Evolutionary conservation across 2,329 filamentous ascomycete species (phyloP).

Genomic region (Cytospora piceicola): DNA sequence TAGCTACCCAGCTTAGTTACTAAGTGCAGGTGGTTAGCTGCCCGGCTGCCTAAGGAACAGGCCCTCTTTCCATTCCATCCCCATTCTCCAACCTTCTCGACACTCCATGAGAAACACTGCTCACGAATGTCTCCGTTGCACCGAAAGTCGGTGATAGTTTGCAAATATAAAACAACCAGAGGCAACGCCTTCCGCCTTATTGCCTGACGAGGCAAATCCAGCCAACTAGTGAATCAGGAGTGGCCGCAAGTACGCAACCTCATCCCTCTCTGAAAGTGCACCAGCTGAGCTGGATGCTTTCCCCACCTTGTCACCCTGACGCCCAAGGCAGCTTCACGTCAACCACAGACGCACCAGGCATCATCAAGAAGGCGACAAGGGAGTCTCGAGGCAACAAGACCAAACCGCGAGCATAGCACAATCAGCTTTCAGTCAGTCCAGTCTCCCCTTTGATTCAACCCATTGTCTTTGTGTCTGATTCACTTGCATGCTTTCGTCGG

Average conservation of each 20-base stretch:
- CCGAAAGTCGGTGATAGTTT: constrained; percentile 1
- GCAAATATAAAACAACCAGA: not conserved
- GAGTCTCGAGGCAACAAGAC: constrained; percentile 4
- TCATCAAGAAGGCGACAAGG: constrained; percentile 20
- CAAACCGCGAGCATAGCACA: constrained; percentile 2
- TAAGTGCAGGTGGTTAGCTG: no score
- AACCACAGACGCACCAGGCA: constrained; percentile 21
- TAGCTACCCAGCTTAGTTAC: not conserved
- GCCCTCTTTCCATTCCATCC: not conserved
- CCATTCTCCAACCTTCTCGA: not conserved
- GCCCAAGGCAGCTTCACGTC: constrained; percentile 4
- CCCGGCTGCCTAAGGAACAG: not conserved
- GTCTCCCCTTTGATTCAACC: not conserved
- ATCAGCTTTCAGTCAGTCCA: constrained; percentile 15
- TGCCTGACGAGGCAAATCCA: constrained; percentile 6
- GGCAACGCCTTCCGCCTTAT: constrained; percentile 1
- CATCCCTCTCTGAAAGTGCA: constrained; percentile 14
- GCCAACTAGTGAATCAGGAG: not conserved
- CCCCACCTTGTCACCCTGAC: constrained; percentile 20
- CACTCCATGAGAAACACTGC: not conserved
- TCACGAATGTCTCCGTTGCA: not conserved
- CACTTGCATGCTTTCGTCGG: not conserved
- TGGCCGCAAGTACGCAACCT: constrained; percentile 13
- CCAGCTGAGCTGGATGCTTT: constrained; percentile 27
- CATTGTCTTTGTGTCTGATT: constrained; percentile 1